Conservation (phyloP, 768 basidiomycete species). For the Mycena kentingensis region DNA sequence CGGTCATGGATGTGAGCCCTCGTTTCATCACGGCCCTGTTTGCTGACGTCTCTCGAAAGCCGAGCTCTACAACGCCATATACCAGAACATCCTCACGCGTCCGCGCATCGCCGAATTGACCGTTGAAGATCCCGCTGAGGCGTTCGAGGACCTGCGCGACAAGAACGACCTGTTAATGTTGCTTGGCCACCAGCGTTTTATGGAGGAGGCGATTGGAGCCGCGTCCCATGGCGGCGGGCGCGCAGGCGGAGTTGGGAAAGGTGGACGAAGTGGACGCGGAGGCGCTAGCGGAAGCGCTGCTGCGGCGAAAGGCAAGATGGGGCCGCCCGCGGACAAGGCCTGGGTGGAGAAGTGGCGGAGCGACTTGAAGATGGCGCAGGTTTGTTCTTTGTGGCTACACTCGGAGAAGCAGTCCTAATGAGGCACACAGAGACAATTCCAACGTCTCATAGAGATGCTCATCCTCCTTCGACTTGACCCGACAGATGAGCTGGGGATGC, state of each 20-base stretch:
- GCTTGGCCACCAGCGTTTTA: constrained; percentile 61
- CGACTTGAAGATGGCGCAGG: constrained; percentile 88
- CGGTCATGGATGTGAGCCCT: constrained; percentile 83
- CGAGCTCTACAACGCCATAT: constrained; percentile 84
- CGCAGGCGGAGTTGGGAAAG: constrained; percentile 45
- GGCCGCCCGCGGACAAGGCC: constrained; percentile 72
- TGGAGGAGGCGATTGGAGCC: constrained; percentile 67
- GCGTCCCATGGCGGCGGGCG: constrained; percentile 54
- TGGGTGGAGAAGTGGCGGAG: constrained; percentile 83
- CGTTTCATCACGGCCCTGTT: background rate
- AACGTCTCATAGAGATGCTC: constrained; percentile 90
- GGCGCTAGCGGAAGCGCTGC: constrained; percentile 11
- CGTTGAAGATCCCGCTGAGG: constrained; percentile 97
- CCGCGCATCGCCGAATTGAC: constrained; percentile 86
- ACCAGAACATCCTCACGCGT: constrained; percentile 68
- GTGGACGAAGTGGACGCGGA: constrained; percentile 29
- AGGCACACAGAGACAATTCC: constrained; percentile 89
- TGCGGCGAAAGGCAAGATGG: constrained; percentile 57
- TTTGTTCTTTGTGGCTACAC: constrained; percentile 29
- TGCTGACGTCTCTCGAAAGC: constrained; percentile 46
- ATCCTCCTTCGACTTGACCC: constrained; percentile 72
- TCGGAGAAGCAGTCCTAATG: constrained; percentile 14
- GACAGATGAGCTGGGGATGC: constrained; percentile 51
- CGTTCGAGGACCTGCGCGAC: constrained; percentile 95
- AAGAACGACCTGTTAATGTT: constrained; percentile 87